phyloP scores from a whole-genome alignment of 441 rosid species.

The Arabidopsis lyrata region DNA sequence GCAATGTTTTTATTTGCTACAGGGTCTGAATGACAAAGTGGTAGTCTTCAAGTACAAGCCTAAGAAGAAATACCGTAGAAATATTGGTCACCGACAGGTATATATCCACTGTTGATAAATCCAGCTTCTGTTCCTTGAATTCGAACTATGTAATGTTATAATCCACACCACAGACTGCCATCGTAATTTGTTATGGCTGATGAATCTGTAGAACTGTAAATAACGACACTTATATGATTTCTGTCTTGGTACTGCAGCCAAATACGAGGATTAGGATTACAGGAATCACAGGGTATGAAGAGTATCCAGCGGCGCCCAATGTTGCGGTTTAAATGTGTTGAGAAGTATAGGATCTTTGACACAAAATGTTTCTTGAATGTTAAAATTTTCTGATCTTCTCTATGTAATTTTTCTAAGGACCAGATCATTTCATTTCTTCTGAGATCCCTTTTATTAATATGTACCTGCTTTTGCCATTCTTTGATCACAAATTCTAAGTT shows the following conservation, averaged over 20 bases:
- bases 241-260: conserved; percentile 62
- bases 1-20: conserved; percentile 33
- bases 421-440: conserved; percentile 11
- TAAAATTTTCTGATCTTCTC: conserved; percentile 10
- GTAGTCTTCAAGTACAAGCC: conserved; percentile 90
- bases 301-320: conserved; percentile 58
- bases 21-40: conserved; percentile 87
- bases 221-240: neutral
- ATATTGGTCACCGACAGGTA: conserved; percentile 97
- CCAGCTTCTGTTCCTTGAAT: neutral
- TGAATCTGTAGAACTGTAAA: neutral
- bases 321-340: conserved; percentile 28
- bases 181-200: no score
- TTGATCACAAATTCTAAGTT: neutral
- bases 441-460: neutral
- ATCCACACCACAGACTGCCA: neutral
- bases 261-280: conserved; percentile 87
- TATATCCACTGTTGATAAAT: neutral
- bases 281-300: conserved; percentile 83
- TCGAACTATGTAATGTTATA: neutral
- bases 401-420: conserved; percentile 25
- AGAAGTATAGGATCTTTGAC: conserved; percentile 21
- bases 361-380: conserved; percentile 21
- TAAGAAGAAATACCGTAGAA: conserved; percentile 93
- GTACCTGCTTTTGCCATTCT: conserved; percentile 8